These are phyloP conservation scores for Paralagenidium karlingii DNA, from an alignment of 352 stramenopile genomes.

Conservation along the genomic window DNA sequence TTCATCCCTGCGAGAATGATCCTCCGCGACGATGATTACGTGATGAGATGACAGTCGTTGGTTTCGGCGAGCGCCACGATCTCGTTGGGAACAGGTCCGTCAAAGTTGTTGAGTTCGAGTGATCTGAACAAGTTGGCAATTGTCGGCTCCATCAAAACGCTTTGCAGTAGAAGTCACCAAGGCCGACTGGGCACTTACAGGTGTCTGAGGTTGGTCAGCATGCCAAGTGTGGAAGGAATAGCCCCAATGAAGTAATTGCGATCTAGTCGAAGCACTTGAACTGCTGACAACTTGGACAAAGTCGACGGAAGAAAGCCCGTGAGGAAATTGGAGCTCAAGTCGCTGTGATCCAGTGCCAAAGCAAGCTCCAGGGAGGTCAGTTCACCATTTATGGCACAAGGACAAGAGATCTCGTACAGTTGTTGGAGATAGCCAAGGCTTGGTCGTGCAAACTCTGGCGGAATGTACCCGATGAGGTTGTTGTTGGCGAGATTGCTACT, in stretches of 20 bases:
- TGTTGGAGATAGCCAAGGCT: constrained; percentile 37
- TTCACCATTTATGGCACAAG: too few species aligned
- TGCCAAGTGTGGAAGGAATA: constrained; percentile 23
- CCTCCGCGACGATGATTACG: too few species aligned
- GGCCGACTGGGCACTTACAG: too few species aligned
- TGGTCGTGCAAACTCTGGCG: constrained; percentile 28
- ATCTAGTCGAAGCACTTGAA: constrained; percentile 40
- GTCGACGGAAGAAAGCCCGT: constrained; percentile 28
- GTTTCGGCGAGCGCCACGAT: too few species aligned
- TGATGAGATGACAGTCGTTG: too few species aligned
- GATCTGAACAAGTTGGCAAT: too few species aligned
- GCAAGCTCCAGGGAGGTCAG: not conserved
- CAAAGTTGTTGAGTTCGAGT: too few species aligned
- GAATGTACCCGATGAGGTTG: constrained; percentile 46
- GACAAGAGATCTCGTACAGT: constrained; percentile 16
- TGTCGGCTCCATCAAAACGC: too few species aligned
- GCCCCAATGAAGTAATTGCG: constrained; percentile 30
- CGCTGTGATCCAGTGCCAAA: constrained; percentile 10
- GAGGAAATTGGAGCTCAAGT: constrained; percentile 63
- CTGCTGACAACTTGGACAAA: constrained; percentile 15
- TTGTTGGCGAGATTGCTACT: constrained; percentile 33
- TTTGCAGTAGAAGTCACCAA: too few species aligned
- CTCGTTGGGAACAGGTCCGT: too few species aligned
- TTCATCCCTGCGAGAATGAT: too few species aligned
- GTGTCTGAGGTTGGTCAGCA: constrained; percentile 32